Evolutionary conservation across 768 basidiomycete species (phyloP).

Genomic region (Kondoa malvinella): DNA sequence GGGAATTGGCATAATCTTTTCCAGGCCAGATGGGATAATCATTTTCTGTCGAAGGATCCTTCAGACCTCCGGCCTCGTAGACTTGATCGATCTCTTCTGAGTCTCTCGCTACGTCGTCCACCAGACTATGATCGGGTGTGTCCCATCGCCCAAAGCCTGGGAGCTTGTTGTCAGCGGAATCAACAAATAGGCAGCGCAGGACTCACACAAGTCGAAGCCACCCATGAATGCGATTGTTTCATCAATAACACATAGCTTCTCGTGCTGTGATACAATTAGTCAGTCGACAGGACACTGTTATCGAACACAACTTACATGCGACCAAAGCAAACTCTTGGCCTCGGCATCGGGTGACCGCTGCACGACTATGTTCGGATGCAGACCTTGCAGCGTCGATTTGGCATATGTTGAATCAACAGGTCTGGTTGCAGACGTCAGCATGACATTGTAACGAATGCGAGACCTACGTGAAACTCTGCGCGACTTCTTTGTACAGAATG

Average conservation of each 20-base stretch:
- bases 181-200: background rate
- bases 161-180: background rate
- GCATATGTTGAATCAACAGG: constrained; percentile 46
- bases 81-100: constrained; percentile 37
- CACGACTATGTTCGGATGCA: constrained; percentile 74
- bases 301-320: constrained; percentile 49
- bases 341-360: constrained; percentile 96
- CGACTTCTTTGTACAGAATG: constrained; percentile 79
- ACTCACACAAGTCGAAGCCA: constrained; percentile 64
- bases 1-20: constrained; percentile 46
- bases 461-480: constrained; percentile 78
- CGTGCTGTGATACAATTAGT: constrained; percentile 50
- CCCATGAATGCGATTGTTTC: constrained; percentile 97
- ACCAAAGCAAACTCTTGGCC: constrained; percentile 97
- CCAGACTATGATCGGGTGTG: constrained; percentile 75
- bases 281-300: background rate
- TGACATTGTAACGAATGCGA: background rate
- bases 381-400: constrained; percentile 56
- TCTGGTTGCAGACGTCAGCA: background rate
- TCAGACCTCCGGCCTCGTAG: constrained; percentile 38
- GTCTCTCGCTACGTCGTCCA: constrained; percentile 48
- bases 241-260: constrained; percentile 94
- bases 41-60: constrained; percentile 8
- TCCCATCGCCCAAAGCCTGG: constrained; percentile 56
- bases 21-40: constrained; percentile 60